Evolutionary conservation across 164 flowering plant genomes (phyloP), one percentile per base, ranked within the genome.

Genomic region (Cinnamomum chago): DNA sequence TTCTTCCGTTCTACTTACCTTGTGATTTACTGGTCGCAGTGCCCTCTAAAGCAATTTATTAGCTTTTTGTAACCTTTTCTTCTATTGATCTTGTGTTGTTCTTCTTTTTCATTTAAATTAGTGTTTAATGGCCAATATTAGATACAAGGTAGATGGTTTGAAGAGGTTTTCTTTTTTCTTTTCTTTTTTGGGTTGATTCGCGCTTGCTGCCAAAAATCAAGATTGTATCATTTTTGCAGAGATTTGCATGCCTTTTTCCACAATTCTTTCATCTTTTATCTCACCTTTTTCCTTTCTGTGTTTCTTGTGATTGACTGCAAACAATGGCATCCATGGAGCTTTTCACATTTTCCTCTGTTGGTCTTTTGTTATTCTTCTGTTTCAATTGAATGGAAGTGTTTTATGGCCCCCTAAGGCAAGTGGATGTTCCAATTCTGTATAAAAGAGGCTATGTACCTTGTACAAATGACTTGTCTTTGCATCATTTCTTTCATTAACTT

Each of bases 401-500:
- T 62, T 23, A 62, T 62, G 9, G 47, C n/a, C 58, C 9, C 9
- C 55, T 22, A 17, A 1, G 18, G 40, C 13, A 50, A 51, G 27
- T 24, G 20, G 27, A 7, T 67, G 1, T 68, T 62, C 68, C 47
- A 17, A 47, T 70, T 70, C n/a, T 18, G 62, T 24, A 33, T 47
- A 62, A 12, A 64, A 64, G 65, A 15, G 51, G 65, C 18, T 51
- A 71, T 17, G 12, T 2, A 10, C 11, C 52, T 5, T 74, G 25
- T 17, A 27, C 76, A 73, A 27, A 71, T 70, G 17, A 50, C 58
- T 67, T 74, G 50, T 73, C 55, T 52, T 72, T 55, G 2, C 5
- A 55, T 55, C 17, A 55, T 55, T 55, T 20, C 18, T 55, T 15
- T 55, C 20, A 15, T 55, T 55, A 55, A n/a, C n/a, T 55, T 55